Conservation (phyloP, 108 stramenopile genomes). For the Nitzschia sp. region DNA sequence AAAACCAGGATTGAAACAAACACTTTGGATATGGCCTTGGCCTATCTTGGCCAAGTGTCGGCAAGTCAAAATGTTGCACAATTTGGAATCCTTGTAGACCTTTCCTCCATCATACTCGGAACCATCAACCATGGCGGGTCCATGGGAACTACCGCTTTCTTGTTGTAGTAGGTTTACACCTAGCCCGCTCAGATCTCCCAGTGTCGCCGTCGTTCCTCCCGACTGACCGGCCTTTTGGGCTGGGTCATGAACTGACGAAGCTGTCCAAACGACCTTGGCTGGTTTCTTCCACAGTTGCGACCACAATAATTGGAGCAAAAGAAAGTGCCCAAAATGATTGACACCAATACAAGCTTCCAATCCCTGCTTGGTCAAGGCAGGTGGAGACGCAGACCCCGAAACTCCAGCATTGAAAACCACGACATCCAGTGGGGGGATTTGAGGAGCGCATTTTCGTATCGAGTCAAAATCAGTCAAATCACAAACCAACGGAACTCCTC, state of each 20-base stretch:
- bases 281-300: constrained; percentile 3
- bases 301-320: constrained; percentile 62
- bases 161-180: constrained; percentile 22
- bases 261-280: constrained; percentile 46
- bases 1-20: constrained; percentile 65
- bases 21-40: constrained; percentile 19
- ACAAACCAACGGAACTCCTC: constrained; percentile 49
- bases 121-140: constrained; percentile 67
- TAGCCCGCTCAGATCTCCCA: constrained; percentile 56
- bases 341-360: constrained; percentile 72
- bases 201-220: constrained; percentile 54
- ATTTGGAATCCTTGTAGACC: constrained; percentile 68
- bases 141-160: background rate
- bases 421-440: constrained; percentile 39
- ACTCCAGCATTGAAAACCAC: constrained; percentile 69
- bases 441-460: constrained; percentile 28
- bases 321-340: constrained; percentile 89
- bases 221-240: constrained; percentile 32
- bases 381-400: constrained; percentile 41
- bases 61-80: constrained; percentile 62
- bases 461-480: constrained; percentile 49
- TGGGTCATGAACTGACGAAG: constrained; percentile 67
- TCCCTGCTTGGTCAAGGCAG: constrained; percentile 40
- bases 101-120: constrained; percentile 55
- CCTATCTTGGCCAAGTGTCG: constrained; percentile 49